These are phyloP conservation scores for Trichoderma asperellum DNA, from an alignment of 2,329 filamentous ascomycete species.

Conservation along the genomic window DNA sequence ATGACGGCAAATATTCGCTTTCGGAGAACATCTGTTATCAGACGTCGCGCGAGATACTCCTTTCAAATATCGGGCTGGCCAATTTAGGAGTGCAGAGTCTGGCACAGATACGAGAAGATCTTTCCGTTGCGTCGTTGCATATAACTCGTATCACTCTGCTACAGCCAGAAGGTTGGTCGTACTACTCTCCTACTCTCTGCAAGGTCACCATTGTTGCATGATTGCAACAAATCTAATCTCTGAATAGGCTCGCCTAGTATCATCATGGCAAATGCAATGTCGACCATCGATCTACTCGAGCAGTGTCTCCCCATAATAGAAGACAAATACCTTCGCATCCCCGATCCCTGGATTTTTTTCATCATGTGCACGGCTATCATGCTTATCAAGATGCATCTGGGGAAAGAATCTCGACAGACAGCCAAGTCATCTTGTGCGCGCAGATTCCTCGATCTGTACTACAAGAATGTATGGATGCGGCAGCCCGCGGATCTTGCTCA, in stretches of 20 bases:
- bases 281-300: slow-evolving; percentile 11
- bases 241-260: not conserved
- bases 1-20: slow-evolving; percentile 15
- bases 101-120: slow-evolving; percentile 15
- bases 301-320: slow-evolving; percentile 17
- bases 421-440: slow-evolving; percentile 16
- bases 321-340: slow-evolving; percentile 8
- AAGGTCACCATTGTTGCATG: not conserved
- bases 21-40: slow-evolving; percentile 21
- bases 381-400: slow-evolving; percentile 18
- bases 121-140: slow-evolving; percentile 7
- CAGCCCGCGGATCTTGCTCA: slow-evolving; percentile 18
- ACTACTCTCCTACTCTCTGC: too few relatives aligned
- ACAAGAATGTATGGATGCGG: slow-evolving; percentile 20
- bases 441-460: slow-evolving; percentile 18
- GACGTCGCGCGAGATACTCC: slow-evolving; percentile 10
- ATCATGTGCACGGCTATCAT: slow-evolving; percentile 20
- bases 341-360: slow-evolving; percentile 19
- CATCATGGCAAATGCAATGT: slow-evolving; percentile 14
- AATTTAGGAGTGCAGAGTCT: not conserved
- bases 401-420: slow-evolving; percentile 14
- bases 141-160: slow-evolving; percentile 16
- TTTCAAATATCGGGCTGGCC: not conserved
- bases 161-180: slow-evolving; percentile 7
- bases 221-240: not conserved